Evolutionary conservation across 768 basidiomycete genomes (phyloP).

Genomic region (Chalciporus chontae): DNA sequence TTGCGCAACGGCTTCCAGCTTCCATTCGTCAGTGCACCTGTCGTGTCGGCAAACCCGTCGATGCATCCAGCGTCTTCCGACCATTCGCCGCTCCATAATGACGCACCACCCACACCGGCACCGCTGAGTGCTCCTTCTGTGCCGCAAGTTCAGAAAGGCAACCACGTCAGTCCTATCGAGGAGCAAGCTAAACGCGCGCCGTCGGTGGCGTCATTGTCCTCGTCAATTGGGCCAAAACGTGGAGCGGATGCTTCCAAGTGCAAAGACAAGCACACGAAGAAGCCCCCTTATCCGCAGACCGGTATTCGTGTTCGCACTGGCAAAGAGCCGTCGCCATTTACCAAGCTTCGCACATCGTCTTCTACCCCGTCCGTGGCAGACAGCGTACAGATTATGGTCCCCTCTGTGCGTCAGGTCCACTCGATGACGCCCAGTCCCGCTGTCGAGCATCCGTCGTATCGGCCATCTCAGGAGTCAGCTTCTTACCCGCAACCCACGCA

Average conservation of each 20-base stretch:
- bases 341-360: slow-evolving; percentile 6
- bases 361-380: slow-evolving; percentile 9
- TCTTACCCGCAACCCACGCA: slow-evolving; percentile 11
- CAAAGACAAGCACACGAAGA: slow-evolving; percentile 44
- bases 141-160: background rate
- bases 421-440: slow-evolving; percentile 12
- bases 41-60: slow-evolving; percentile 16
- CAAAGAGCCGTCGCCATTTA: slow-evolving; percentile 28
- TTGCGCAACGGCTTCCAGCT: slow-evolving; percentile 36
- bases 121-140: background rate
- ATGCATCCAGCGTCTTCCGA: background rate
- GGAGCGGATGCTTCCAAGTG: slow-evolving; percentile 23
- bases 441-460: slow-evolving; percentile 11
- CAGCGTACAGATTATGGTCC: slow-evolving; percentile 5
- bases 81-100: background rate
- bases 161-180: slow-evolving; percentile 5
- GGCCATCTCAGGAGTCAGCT: slow-evolving; percentile 6
- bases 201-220: background rate
- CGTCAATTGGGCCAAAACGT: slow-evolving; percentile 7
- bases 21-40: slow-evolving; percentile 40
- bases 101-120: background rate
- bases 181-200: slow-evolving; percentile 15
- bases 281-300: slow-evolving; percentile 37
- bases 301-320: slow-evolving; percentile 46
- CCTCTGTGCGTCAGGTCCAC: slow-evolving; percentile 4